phyloP scores from a whole-genome alignment of 345 rosid species.

The Salix koriyanagi region DNA sequence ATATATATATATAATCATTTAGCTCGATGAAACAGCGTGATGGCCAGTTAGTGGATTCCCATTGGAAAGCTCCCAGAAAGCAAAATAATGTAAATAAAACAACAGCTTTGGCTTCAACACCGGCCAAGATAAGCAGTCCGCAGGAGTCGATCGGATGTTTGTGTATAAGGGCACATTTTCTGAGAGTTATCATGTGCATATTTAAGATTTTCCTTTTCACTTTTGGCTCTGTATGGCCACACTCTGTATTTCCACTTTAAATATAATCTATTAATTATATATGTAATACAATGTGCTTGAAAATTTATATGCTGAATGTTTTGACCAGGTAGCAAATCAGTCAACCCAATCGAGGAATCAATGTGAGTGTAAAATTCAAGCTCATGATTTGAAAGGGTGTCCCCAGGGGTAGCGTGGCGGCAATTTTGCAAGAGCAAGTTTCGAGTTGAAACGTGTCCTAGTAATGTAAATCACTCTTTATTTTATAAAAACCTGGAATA shows the following conservation, averaged over 20 bases:
- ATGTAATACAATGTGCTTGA: not conserved
- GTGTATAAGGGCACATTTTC: slow-evolving; percentile 33
- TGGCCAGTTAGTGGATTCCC: not conserved
- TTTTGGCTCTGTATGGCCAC: not conserved
- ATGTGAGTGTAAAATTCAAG: not conserved
- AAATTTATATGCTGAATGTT: not conserved
- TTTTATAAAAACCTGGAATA: no score
- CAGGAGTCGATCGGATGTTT: slow-evolving; percentile 60
- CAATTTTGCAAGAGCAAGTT: no score
- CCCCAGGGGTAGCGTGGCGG: no score
- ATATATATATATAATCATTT: no score
- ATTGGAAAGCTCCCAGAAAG: not conserved
- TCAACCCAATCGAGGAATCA: slow-evolving; percentile 21
- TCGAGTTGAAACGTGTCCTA: no score
- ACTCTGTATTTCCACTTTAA: not conserved
- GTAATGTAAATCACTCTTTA: no score
- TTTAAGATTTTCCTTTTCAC: not conserved
- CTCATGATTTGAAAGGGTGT: slow-evolving; percentile 29
- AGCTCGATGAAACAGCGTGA: not conserved
- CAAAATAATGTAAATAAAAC: not conserved
- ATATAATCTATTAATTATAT: no score
- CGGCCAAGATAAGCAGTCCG: slow-evolving; percentile 59
- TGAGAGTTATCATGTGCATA: slow-evolving; percentile 39
- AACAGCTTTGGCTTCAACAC: slow-evolving; percentile 30
- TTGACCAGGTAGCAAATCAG: not conserved